Conservation (phyloP, 192 early-diverging fungal genomes). For the Obelidium mucronatum region DNA sequence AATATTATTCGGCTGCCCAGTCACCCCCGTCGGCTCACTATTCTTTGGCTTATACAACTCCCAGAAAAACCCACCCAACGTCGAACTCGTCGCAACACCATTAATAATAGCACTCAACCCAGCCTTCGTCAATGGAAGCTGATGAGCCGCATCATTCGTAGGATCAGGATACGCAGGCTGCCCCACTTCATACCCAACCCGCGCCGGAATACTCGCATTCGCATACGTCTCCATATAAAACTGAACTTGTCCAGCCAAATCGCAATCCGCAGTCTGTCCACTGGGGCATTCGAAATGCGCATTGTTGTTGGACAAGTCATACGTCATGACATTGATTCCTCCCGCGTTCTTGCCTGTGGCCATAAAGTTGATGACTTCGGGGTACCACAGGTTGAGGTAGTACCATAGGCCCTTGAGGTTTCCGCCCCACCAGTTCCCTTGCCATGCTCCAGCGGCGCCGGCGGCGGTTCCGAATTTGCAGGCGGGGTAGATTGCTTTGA, state of each 20-base stretch:
- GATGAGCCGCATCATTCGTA: background rate
- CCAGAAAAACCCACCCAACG: constrained; percentile 10
- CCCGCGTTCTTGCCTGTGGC: constrained; percentile 3
- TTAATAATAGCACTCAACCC: background rate
- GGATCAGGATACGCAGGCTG: constrained; percentile 26
- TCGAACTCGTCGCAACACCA: background rate
- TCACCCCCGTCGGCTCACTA: background rate
- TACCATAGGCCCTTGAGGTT: constrained; percentile 31
- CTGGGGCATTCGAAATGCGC: background rate
- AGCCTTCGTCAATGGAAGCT: background rate
- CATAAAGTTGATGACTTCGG: constrained; percentile 11
- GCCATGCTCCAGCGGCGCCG: constrained; percentile 11
- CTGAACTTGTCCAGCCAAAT: constrained; percentile 15
- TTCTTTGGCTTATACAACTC: constrained; percentile 16
- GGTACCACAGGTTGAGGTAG: constrained; percentile 18
- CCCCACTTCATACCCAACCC: constrained; percentile 21
- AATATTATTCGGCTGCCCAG: constrained; percentile 18
- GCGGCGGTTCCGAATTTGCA: constrained; percentile 13
- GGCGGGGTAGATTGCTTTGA: constrained; percentile 12
- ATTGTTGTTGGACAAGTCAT: constrained; percentile 13
- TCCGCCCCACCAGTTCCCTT: constrained; percentile 27
- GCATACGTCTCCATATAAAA: constrained; percentile 23
- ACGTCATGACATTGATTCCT: constrained; percentile 30
- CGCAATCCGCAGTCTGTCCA: background rate
- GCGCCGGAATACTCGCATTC: background rate